A percentile compares a stretch with the other conserved stretches of the same genome.
Conservation (phyloP, 768 basidiomycete species). For the Boletus tomentosulus region DNA sequence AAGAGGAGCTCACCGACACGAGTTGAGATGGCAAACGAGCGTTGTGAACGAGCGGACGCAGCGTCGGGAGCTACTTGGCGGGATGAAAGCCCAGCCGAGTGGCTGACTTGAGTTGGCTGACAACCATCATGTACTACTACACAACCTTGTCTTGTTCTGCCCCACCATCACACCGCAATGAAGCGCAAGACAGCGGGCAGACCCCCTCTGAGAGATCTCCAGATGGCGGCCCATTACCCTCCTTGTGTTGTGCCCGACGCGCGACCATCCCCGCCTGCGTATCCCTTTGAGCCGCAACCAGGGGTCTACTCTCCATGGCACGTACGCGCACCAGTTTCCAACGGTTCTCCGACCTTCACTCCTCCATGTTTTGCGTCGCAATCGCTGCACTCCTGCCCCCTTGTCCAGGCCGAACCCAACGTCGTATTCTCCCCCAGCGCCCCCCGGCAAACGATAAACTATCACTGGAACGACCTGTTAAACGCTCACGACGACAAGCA, state of each 20-base stretch:
- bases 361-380: conserved; percentile 5
- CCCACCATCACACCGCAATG: conserved; percentile 1
- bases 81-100: conserved; percentile 13
- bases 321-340: background rate
- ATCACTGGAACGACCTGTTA: background rate
- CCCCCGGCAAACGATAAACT: background rate
- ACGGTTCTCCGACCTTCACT: background rate
- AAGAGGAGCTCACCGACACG: conserved; percentile 17
- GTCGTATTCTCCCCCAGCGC: background rate
- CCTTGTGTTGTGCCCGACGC: conserved; percentile 13
- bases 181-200: background rate
- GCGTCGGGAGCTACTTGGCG: background rate
- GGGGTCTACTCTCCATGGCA: background rate
- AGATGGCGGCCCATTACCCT: conserved; percentile 12
- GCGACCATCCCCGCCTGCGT: background rate
- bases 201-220: conserved; percentile 14
- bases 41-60: conserved; percentile 3
- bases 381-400: background rate
- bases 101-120: background rate
- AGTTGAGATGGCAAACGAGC: conserved; percentile 1
- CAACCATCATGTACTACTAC: background rate
- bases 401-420: background rate
- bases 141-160: background rate
- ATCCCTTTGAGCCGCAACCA: conserved; percentile 2
- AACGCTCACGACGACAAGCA: background rate